Evolutionary conservation across 148 eudicot genomes (phyloP).

Genomic region (Cornus suecica): DNA sequence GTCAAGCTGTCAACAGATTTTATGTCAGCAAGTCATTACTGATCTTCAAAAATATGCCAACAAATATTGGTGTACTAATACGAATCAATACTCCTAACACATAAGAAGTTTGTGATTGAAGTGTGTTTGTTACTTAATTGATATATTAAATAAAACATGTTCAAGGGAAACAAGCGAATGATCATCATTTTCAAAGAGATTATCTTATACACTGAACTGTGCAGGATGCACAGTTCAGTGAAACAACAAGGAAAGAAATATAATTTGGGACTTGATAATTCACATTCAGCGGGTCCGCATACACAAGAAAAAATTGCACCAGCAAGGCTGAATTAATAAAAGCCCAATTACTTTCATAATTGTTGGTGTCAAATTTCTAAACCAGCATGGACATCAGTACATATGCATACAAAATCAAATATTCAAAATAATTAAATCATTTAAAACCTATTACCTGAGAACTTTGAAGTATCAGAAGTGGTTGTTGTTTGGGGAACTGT

Average conservation of each 20-base stretch:
- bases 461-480: conserved; percentile 72
- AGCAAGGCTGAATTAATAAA: not conserved
- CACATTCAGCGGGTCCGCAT: not conserved
- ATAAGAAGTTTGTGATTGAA: not conserved
- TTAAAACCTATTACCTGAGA: conserved; percentile 52
- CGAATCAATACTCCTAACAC: not conserved
- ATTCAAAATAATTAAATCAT: not conserved
- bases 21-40: too few relatives aligned
- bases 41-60: not conserved
- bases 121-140: not conserved
- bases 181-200: not conserved
- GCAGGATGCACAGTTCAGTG: not conserved
- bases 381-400: too few relatives aligned
- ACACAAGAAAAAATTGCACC: not conserved
- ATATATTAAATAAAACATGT: too few relatives aligned
- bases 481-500: conserved; percentile 87
- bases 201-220: not conserved
- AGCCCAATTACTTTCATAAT: not conserved
- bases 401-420: not conserved
- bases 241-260: not conserved
- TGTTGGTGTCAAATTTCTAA: not conserved
- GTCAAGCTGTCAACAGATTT: too few relatives aligned
- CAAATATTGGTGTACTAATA: not conserved
- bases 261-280: not conserved
- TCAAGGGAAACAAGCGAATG: not conserved